Percentiles rank a stretch among this genome's conserved stretches.
Conservation (phyloP, 352 stramenopile genomes). For the Globisporangium cederbergense region DNA sequence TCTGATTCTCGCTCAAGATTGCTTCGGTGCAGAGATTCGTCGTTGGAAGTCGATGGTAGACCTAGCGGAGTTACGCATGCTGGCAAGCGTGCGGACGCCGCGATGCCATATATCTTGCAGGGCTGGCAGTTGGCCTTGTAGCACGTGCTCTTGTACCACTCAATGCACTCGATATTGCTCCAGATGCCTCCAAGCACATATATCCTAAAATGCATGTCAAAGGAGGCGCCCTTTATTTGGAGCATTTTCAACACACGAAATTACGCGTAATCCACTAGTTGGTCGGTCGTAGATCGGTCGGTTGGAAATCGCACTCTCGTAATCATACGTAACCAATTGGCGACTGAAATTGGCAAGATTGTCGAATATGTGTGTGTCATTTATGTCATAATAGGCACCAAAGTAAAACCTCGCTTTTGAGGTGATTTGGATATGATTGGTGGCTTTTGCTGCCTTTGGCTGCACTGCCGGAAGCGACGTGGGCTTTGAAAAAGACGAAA, state of each 20-base stretch:
- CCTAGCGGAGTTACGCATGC: neutral
- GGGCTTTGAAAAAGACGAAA: neutral
- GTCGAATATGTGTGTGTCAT: neutral
- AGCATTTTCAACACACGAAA: no score
- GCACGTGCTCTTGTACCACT: constrained; percentile 12
- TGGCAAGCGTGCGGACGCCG: neutral
- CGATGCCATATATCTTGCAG: constrained; percentile 11
- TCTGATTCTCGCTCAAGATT: constrained; percentile 3
- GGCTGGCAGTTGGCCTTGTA: constrained; percentile 8
- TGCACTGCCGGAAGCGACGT: neutral
- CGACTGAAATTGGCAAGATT: no score
- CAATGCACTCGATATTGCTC: constrained; percentile 10
- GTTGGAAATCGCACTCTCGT: no score
- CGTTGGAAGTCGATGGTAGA: neutral
- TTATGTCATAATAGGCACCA: neutral
- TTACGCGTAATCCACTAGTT: no score
- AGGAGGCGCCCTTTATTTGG: no score
- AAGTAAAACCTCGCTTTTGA: neutral
- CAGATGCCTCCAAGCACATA: constrained; percentile 17
- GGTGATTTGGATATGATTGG: neutral
- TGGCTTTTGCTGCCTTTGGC: neutral
- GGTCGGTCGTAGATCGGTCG: no score
- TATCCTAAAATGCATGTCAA: no score
- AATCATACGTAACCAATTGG: no score
- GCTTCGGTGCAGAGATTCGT: constrained; percentile 12